These are phyloP conservation scores for Hyaloraphidium curvatum DNA, from an alignment of 192 early-diverging fungal genomes.

Conservation along the genomic window DNA sequence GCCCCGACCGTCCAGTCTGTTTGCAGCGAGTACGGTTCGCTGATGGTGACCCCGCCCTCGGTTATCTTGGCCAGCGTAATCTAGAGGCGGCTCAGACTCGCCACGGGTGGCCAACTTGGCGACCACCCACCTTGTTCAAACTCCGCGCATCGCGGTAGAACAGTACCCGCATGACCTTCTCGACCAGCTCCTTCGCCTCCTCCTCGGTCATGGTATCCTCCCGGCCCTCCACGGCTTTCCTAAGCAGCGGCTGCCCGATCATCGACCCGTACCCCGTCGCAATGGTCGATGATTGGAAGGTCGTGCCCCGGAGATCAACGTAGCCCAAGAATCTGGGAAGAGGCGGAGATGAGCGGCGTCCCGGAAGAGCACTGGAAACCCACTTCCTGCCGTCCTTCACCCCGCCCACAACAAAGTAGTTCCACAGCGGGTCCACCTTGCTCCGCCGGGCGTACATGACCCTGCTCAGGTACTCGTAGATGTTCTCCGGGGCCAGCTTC, in stretches of 20 bases:
- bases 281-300: constrained; percentile 74
- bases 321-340: constrained; percentile 78
- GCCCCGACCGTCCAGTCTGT: constrained; percentile 90
- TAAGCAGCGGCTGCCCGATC: constrained; percentile 75
- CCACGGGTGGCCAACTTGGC: not conserved
- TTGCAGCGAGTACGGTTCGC: constrained; percentile 64
- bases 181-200: constrained; percentile 63
- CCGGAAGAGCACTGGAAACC: not conserved
- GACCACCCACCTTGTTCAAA: constrained; percentile 57
- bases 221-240: constrained; percentile 72
- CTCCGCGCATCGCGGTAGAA: constrained; percentile 87
- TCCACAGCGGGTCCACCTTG: constrained; percentile 89
- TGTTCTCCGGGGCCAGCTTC: constrained; percentile 56
- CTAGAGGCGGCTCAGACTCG: constrained; percentile 17
- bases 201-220: constrained; percentile 76
- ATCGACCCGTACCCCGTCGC: constrained; percentile 88
- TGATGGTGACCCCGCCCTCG: constrained; percentile 56
- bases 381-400: constrained; percentile 52
- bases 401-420: constrained; percentile 80
- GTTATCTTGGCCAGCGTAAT: constrained; percentile 84
- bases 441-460: constrained; percentile 82
- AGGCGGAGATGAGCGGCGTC: too few species aligned
- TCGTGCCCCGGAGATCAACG: constrained; percentile 81
- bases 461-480: constrained; percentile 76
- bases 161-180: constrained; percentile 80